Percentiles rank a stretch among this genome's conserved stretches.
Conservation (phyloP, 805 yeast genomes). For the Kazachstania taianensis region DNA sequence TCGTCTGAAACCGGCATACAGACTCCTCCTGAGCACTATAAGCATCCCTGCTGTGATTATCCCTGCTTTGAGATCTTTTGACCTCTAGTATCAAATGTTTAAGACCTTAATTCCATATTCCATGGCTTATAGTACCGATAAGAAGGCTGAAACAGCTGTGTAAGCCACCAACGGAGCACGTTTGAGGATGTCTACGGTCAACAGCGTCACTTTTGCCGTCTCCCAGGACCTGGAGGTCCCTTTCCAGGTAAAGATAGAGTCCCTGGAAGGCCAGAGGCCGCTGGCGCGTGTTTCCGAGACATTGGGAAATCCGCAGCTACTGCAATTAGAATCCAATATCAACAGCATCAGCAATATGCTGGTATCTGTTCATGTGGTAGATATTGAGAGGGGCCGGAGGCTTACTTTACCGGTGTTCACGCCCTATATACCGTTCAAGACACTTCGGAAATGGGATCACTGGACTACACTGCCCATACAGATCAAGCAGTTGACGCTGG, state of each 20-base stretch:
- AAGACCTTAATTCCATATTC: too few species aligned
- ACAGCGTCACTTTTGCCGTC: constrained; percentile 43
- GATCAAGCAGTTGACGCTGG: constrained; percentile 59
- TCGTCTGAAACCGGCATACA: too few species aligned
- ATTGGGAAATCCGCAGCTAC: constrained; percentile 37
- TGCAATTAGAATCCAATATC: constrained; percentile 34
- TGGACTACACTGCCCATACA: constrained; percentile 66
- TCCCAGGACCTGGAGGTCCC: constrained; percentile 46
- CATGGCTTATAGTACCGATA: too few species aligned
- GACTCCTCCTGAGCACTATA: too few species aligned
- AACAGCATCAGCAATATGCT: constrained; percentile 29
- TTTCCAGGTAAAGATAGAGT: constrained; percentile 38
- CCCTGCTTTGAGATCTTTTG: too few species aligned
- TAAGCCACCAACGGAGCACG: too few species aligned
- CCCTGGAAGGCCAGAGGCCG: constrained; percentile 36
- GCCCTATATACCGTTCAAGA: constrained; percentile 38
- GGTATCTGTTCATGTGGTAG: constrained; percentile 37
- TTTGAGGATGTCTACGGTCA: constrained; percentile 9
- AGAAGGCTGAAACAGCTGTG: too few species aligned
- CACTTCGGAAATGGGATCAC: constrained; percentile 51
- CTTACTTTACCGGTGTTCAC: constrained; percentile 42
- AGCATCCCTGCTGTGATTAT: too few species aligned
- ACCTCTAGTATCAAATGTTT: too few species aligned
- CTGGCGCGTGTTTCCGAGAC: constrained; percentile 36
- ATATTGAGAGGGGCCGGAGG: constrained; percentile 35